Base-by-base conservation (phyloP, 352 stramenopile genomes). In the Phytophthora agathidicida region DNA sequence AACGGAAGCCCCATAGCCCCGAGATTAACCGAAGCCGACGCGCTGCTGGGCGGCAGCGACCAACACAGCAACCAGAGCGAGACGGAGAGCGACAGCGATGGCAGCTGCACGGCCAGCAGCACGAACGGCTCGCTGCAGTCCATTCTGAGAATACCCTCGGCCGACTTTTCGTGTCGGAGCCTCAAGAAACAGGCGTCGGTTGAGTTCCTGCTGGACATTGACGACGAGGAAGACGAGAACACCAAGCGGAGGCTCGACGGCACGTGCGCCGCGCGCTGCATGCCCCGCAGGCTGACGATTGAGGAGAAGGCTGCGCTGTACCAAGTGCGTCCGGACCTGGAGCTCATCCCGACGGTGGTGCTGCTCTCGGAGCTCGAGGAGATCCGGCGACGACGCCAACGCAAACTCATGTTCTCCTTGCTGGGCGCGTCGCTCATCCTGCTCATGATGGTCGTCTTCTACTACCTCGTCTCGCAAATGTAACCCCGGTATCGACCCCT, bases 271-370 rank as follows among this genome's bases (percentile, higher is more conserved):
- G 37, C 77, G 3, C 77, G 74, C 22, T 92, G 77, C 54, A 70
- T 89, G 41, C 82, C 82, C n/a, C 62, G 82, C 3, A 78, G 83
- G 20, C 64, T 93, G 9, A 93, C 83, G 4, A 77, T 89, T 16
- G 83, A 93, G 58, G 83, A 93, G 57, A 93, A 91, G 48, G 71
- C 78, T 2, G 83, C 72, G 31, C 68, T 93, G 43, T 93, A 93
- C 55, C 80, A 66, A 16, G 64, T 88, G 17, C 78, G 83, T 1
- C 83, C 83, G 1, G 83, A 93, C 42, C 59, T 93, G 45, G 76
- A 90, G 56, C 71, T 89, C 38, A 75, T 77, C n/a, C 79, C 83
- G 1, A 80, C 73, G 50, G 65, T 80, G 17, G n/a, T 89, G 31
- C 51, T 93, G 10, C 36, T 88, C 35, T 75, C 65, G 38, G 80